Conservation (phyloP, 2,329 filamentous ascomycete genomes). For the Microdochium nivale region DNA sequence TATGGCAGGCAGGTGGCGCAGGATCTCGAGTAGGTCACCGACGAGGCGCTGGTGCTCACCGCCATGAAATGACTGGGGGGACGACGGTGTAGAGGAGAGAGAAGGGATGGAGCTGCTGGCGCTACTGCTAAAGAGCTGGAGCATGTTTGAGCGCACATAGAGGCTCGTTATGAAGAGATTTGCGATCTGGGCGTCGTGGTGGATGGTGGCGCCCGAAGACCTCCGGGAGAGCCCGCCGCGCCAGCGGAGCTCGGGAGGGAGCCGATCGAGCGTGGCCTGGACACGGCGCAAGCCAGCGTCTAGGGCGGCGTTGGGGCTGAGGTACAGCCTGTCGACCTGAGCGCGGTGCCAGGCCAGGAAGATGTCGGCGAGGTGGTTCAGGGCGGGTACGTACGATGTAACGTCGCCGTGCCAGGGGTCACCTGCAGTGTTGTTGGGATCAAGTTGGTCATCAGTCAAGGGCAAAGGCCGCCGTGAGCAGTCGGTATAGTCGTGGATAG, state of each 20-base stretch:
- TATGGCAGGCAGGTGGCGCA: conserved; percentile 9
- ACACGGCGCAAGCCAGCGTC: conserved; percentile 4
- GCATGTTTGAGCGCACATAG: too few species aligned
- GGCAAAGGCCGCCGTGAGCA: conserved; percentile 14
- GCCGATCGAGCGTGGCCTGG: background rate
- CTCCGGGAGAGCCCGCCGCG: too few species aligned
- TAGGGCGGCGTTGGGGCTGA: conserved; percentile 2
- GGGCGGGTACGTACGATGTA: conserved; percentile 21
- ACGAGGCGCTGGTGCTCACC: too few species aligned
- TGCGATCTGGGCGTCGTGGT: too few species aligned
- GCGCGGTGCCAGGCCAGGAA: conserved; percentile 24
- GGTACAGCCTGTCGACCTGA: conserved; percentile 7
- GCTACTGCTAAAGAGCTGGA: too few species aligned
- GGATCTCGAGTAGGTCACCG: too few species aligned
- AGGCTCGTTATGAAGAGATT: too few species aligned
- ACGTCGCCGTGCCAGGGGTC: conserved; percentile 21
- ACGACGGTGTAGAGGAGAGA: too few species aligned
- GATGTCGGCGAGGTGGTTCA: conserved; percentile 22
- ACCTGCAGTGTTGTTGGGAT: conserved; percentile 7
- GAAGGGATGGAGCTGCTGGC: too few species aligned
- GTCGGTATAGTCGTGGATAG: conserved; percentile 12
- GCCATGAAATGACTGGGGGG: too few species aligned
- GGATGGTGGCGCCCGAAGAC: too few species aligned
- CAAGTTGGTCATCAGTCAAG: conserved; percentile 21
- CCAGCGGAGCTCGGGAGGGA: too few species aligned